Percentiles rank a stretch among this genome's conserved stretches.
Evolutionary conservation across 2,329 filamentous ascomycete genomes (phyloP).

Genomic region (Gnomoniopsis sp.): DNA sequence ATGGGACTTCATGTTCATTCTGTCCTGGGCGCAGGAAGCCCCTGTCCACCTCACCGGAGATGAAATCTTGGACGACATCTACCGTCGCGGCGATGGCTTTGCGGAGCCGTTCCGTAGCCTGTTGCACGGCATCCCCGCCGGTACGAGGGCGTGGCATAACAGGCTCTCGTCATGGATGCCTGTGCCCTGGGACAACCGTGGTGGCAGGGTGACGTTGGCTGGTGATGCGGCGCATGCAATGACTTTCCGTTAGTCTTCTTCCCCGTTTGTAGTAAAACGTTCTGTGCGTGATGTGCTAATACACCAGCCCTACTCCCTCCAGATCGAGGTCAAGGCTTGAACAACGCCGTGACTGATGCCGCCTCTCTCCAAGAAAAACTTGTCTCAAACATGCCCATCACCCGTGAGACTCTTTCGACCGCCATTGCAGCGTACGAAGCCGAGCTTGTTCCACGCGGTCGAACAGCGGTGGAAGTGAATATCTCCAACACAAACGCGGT

Average conservation of each 20-base stretch:
- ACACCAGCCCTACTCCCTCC: not conserved
- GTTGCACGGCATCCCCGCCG: constrained; percentile 4
- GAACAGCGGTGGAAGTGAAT: not conserved
- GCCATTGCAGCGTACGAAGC: not conserved
- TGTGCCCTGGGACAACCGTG: constrained; percentile 17
- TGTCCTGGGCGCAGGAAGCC: constrained; percentile 14
- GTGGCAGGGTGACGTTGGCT: constrained; percentile 15
- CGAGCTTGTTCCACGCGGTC: not conserved
- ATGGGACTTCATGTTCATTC: constrained; percentile 13
- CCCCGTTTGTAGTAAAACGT: too few species aligned
- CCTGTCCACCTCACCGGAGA: not conserved
- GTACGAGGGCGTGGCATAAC: constrained; percentile 14
- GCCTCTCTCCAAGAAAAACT: not conserved
- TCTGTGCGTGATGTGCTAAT: too few species aligned
- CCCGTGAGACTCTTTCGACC: not conserved
- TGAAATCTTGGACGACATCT: constrained; percentile 12
- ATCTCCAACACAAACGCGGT: not conserved
- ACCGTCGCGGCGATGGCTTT: not conserved
- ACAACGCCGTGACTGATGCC: constrained; percentile 18
- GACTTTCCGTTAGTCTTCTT: not conserved
- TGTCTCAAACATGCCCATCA: not conserved
- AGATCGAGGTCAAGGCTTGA: constrained; percentile 20
- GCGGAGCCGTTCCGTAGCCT: constrained; percentile 14
- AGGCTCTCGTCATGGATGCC: constrained; percentile 19
- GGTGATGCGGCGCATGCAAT: constrained; percentile 22